phyloP scores from a whole-genome alignment of 2,329 filamentous ascomycete genomes.

The Dothistroma septosporum region DNA sequence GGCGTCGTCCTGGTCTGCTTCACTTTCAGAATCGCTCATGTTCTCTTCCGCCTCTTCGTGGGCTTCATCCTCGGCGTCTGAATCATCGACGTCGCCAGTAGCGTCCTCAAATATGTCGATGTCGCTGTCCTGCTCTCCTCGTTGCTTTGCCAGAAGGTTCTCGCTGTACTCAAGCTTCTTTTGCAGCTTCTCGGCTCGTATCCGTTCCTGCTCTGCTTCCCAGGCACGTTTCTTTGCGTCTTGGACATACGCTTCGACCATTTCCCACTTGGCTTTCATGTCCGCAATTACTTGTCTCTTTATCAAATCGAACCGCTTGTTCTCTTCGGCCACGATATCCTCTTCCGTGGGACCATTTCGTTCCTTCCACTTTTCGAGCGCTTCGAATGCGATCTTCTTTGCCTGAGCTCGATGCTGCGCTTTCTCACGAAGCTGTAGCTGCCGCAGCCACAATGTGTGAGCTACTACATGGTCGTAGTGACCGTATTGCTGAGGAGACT shows the following conservation, averaged over 20 bases:
- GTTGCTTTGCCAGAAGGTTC: slow-evolving; percentile 31
- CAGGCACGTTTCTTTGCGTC: slow-evolving; percentile 53
- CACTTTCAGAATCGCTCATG: slow-evolving; percentile 32
- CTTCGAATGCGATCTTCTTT: slow-evolving; percentile 74
- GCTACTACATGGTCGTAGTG: slow-evolving; percentile 80
- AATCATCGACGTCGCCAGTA: slow-evolving; percentile 26
- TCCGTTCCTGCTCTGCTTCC: slow-evolving; percentile 62
- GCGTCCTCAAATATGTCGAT: slow-evolving; percentile 29
- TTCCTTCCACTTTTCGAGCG: slow-evolving; percentile 68
- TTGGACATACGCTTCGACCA: slow-evolving; percentile 56
- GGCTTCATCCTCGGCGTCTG: slow-evolving; percentile 38
- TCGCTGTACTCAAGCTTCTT: slow-evolving; percentile 39
- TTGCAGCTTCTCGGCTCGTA: slow-evolving; percentile 68
- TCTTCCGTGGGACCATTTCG: slow-evolving; percentile 72
- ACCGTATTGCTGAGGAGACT: slow-evolving; percentile 76
- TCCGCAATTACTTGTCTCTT: slow-evolving; percentile 70
- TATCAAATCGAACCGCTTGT: slow-evolving; percentile 58
- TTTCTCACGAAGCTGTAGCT: slow-evolving; percentile 74
- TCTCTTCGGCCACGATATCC: slow-evolving; percentile 75
- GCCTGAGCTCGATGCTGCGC: slow-evolving; percentile 70
- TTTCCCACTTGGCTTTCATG: slow-evolving; percentile 57
- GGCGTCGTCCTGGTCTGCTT: slow-evolving; percentile 44
- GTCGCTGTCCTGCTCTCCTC: slow-evolving; percentile 30
- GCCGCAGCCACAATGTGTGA: slow-evolving; percentile 75
- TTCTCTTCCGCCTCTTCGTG: slow-evolving; percentile 30